A percentile compares a stretch with the other conserved stretches of the same genome.
Evolutionary conservation across 345 rosid genomes (phyloP).

Genomic region (Jatropha curcas): DNA sequence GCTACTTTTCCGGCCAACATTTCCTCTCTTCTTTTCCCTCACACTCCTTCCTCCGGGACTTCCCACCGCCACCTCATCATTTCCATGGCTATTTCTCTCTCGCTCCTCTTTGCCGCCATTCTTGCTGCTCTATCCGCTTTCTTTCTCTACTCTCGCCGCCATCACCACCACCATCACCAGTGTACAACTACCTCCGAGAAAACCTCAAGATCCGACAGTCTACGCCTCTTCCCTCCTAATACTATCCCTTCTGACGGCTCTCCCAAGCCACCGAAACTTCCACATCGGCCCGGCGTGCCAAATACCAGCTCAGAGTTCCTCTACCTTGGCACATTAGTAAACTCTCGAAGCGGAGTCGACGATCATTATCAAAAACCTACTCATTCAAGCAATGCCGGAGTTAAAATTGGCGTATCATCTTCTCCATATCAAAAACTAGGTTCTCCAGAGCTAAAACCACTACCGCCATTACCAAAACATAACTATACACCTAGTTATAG

Average conservation of each 20-base stretch:
- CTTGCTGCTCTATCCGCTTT: constrained; percentile 43
- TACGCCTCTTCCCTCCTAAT: constrained; percentile 68
- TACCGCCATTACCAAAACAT: constrained; percentile 77
- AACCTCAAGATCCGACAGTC: constrained; percentile 48
- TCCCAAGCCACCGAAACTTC: constrained; percentile 26
- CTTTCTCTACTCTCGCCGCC: constrained; percentile 46
- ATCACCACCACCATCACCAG: constrained; percentile 24
- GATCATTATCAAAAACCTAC: constrained; percentile 30
- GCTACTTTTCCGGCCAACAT: constrained; percentile 91
- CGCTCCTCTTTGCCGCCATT: constrained; percentile 54
- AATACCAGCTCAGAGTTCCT: constrained; percentile 75
- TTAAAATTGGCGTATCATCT: constrained; percentile 48
- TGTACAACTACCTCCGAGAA: constrained; percentile 38
- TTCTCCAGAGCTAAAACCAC: constrained; percentile 89
- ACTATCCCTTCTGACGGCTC: constrained; percentile 60
- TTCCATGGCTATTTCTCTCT: constrained; percentile 50
- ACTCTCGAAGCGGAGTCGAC: constrained; percentile 38
- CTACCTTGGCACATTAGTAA: constrained; percentile 76
- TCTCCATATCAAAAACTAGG: constrained; percentile 55
- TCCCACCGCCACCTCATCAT: constrained; percentile 28
- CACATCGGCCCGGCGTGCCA: constrained; percentile 27
- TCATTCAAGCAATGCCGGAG: constrained; percentile 32
- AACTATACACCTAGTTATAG: constrained; percentile 40
- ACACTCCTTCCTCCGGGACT: constrained; percentile 31
- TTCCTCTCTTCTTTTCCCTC: constrained; percentile 71